Base-by-base conservation (phyloP, 2,329 filamentous ascomycete species). In the Nemania bipapillata region DNA sequence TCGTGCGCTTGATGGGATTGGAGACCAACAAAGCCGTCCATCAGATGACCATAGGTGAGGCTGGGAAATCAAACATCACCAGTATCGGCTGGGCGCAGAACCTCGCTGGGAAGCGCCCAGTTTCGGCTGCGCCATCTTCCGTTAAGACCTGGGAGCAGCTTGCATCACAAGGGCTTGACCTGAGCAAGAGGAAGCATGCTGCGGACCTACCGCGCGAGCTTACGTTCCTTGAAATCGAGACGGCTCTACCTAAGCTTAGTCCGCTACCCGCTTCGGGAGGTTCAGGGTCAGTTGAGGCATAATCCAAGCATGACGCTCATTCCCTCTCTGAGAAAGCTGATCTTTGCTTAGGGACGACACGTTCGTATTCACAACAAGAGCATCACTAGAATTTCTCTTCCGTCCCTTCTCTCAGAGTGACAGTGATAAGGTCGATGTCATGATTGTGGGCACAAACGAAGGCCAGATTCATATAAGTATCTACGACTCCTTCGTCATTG, bases 11-110 rank as follows among this genome's bases (percentile, higher is more conserved):
- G 40, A 87, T 95, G 78, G 92, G 91, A 68, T 82, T 93, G 24
- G 93, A 96, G 78, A 94, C 89, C 74, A 92, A 90, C 79, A 97
- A 95, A 80, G 88, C 91, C 12, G 89, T 94, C 22, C 91, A 96
- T 78, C 88, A 91, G 75, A 90, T 92, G 75, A 80, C 80, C 17
- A 81, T 90, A 63, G 84, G 82, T 74, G 83, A 83, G 55, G 80
- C 79, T 47, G 74, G 76, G 69, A 80, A 80, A 52, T 78, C 78
- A 52, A 81, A 73, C 73, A 84, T 88, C 72, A 83, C 82, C n/a
- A 83, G 84, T 66, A 85, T 88, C 65, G 84, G 82, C 64, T 88
- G 86, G 87, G 79, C 83, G 12, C 83, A 80, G 70, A 86, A 85
- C 72, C 71, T 82, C 60, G 75, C 79, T 17, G 78, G 80, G 22